A percentile compares a stretch with the other conserved stretches of the same genome.
phyloP scores from a whole-genome alignment of 2,329 filamentous ascomycete genomes.

The Colletotrichum zoysiae region DNA sequence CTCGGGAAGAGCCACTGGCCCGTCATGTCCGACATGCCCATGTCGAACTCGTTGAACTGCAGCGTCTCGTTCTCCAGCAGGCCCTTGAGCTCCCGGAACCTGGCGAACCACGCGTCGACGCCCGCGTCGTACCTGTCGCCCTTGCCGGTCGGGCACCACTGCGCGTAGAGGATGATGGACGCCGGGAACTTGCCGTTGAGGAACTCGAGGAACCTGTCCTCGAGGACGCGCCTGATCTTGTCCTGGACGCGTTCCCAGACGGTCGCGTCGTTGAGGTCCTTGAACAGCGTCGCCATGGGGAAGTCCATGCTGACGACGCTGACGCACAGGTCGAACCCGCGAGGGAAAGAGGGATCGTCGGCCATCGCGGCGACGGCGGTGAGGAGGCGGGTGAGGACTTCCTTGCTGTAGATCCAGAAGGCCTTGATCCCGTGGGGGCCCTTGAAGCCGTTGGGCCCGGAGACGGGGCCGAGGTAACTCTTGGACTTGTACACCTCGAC shows the following conservation, averaged over 20 bases:
- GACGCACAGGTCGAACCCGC: constrained; percentile 61
- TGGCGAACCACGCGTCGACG: constrained; percentile 54
- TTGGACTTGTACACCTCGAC: constrained; percentile 54
- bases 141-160: constrained; percentile 58
- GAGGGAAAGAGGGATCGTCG: constrained; percentile 56
- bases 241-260: constrained; percentile 45
- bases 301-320: constrained; percentile 59
- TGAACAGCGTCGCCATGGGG: constrained; percentile 52
- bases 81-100: constrained; percentile 35
- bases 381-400: constrained; percentile 54
- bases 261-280: constrained; percentile 49
- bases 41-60: constrained; percentile 49
- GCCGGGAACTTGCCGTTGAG: constrained; percentile 54
- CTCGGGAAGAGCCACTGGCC: constrained; percentile 61
- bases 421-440: constrained; percentile 58
- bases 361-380: constrained; percentile 58
- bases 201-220: constrained; percentile 53
- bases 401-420: constrained; percentile 55
- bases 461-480: constrained; percentile 20
- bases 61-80: constrained; percentile 49
- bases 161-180: constrained; percentile 60
- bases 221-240: constrained; percentile 52
- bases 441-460: constrained; percentile 35
- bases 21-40: constrained; percentile 60
- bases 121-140: constrained; percentile 52